Conservation (phyloP, 2,329 filamentous ascomycete genomes). For the Cladorrhinum sp. region DNA sequence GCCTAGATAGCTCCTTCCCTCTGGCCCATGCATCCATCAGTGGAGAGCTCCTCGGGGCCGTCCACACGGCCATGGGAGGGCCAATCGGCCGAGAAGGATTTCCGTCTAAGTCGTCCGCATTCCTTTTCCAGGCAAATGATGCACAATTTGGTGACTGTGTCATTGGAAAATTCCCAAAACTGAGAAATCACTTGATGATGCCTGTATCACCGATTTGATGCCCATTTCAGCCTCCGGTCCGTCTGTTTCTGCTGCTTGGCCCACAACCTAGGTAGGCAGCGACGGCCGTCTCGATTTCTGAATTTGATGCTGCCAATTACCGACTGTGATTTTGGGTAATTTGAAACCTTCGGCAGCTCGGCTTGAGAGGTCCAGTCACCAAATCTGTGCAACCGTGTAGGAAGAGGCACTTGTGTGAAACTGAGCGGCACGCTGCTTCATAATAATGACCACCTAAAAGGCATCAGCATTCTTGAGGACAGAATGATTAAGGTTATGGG, state of each 20-base stretch:
- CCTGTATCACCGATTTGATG: neutral
- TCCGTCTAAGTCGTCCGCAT: too few species aligned
- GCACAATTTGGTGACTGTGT: neutral
- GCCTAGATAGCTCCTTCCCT: neutral
- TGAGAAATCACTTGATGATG: neutral
- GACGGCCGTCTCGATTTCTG: neutral
- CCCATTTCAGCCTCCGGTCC: neutral
- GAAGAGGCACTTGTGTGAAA: neutral
- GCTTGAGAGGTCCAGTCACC: neutral
- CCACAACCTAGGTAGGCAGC: too few species aligned
- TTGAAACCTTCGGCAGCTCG: neutral
- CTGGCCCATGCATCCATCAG: neutral
- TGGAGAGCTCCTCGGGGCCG: neutral
- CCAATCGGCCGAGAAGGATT: neutral
- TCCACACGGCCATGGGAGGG: neutral
- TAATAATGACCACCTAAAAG: neutral
- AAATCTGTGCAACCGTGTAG: neutral
- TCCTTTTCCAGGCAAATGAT: neutral
- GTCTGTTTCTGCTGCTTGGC: too few species aligned
- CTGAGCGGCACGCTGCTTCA: neutral
- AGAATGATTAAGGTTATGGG: neutral
- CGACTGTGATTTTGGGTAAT: too few species aligned
- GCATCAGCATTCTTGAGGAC: neutral
- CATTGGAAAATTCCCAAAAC: too few species aligned
- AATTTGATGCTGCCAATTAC: neutral